Conservation (phyloP, 805 yeast genomes). For the Schwanniomyces pseudopolymorphus region DNA sequence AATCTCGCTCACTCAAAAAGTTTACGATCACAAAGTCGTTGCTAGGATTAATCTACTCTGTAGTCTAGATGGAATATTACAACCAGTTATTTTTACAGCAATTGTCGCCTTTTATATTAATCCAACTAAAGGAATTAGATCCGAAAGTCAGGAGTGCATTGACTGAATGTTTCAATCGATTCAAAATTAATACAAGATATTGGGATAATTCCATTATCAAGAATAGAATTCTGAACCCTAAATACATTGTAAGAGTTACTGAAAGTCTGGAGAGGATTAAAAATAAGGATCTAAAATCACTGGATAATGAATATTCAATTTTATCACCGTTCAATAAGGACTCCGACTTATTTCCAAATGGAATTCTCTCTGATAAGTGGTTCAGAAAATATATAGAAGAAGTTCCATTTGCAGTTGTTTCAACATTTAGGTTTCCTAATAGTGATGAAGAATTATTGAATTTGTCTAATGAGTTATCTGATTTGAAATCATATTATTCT, state of each 20-base stretch:
- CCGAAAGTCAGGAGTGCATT: constrained; percentile 6
- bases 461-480: constrained; percentile 15
- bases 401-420: constrained; percentile 33
- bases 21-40: neutral
- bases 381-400: constrained; percentile 29
- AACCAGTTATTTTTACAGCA: constrained; percentile 25
- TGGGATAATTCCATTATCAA: constrained; percentile 42
- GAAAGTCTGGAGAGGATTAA: constrained; percentile 4
- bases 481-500: constrained; percentile 11
- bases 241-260: constrained; percentile 24
- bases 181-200: constrained; percentile 15
- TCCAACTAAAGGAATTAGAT: constrained; percentile 12
- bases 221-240: constrained; percentile 33
- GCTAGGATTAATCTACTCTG: no score
- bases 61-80: constrained; percentile 33
- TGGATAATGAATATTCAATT: constrained; percentile 21
- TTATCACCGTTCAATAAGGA: constrained; percentile 36
- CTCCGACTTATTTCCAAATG: constrained; percentile 29
- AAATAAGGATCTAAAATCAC: neutral
- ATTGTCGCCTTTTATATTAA: constrained; percentile 32
- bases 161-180: constrained; percentile 11
- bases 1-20: neutral
- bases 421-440: constrained; percentile 14
- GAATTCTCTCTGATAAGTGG: constrained; percentile 34
- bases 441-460: constrained; percentile 11